A percentile compares a stretch with the other conserved stretches of the same genome.
phyloP scores from a whole-genome alignment of 78 protist genomes.

The Dictyostelium intermedium region DNA sequence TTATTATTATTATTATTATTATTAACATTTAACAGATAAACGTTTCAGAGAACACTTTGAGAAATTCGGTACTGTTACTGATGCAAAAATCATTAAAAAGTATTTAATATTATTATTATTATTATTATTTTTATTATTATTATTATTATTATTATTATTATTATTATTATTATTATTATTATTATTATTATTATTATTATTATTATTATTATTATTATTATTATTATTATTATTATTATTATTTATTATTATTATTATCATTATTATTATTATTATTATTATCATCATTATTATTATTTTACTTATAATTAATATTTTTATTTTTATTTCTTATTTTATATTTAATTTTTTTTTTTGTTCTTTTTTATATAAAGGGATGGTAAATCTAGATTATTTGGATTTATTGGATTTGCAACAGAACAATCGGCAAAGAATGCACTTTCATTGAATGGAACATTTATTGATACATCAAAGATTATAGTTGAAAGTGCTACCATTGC shows the following conservation, averaged over 20 bases:
- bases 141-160: too few relatives aligned
- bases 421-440: conserved; percentile 88
- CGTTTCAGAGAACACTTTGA: conserved; percentile 65
- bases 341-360: not conserved
- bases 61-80: conserved; percentile 65
- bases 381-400: conserved; percentile 92
- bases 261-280: not conserved
- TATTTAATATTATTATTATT: not conserved
- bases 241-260: not conserved
- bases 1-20: not conserved
- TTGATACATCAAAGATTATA: conserved; percentile 89
- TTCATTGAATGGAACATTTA: conserved; percentile 82
- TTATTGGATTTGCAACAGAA: conserved; percentile 91
- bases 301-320: not conserved
- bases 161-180: too few relatives aligned
- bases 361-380: conserved; percentile 80
- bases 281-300: not conserved
- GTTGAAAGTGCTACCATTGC: conserved; percentile 87
- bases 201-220: too few relatives aligned
- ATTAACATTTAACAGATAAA: conserved; percentile 22
- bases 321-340: too few relatives aligned
- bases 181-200: too few relatives aligned
- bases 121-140: too few relatives aligned
- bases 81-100: conserved; percentile 69
- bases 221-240: too few relatives aligned